These are phyloP conservation scores for Stemphylium vesicarium DNA, from an alignment of 2,329 filamentous ascomycete genomes.

Conservation along the genomic window DNA sequence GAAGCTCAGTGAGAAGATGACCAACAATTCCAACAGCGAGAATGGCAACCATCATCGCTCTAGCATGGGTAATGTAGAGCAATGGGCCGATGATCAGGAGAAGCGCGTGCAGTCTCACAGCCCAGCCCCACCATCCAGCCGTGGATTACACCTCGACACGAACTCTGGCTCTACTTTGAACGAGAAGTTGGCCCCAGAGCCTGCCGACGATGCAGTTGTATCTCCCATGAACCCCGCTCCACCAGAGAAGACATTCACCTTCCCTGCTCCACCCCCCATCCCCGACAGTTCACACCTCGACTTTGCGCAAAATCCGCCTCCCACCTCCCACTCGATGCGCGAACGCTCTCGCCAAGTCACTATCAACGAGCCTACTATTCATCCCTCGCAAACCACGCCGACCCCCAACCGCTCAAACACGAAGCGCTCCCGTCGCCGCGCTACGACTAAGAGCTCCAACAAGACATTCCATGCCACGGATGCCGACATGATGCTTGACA, in stretches of 20 bases:
- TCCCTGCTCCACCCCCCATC: constrained; percentile 44
- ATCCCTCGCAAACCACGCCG: constrained; percentile 5
- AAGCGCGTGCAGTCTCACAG: constrained; percentile 28
- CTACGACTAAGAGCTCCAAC: constrained; percentile 72
- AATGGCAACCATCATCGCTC: constrained; percentile 16
- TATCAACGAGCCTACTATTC: constrained; percentile 39
- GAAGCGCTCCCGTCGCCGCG: constrained; percentile 64
- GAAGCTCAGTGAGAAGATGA: constrained; percentile 40
- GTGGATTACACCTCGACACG: constrained; percentile 28
- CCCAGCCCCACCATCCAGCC: constrained; percentile 3
- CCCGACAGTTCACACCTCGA: constrained; percentile 23
- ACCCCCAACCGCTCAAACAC: constrained; percentile 19
- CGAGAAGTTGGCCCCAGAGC: constrained; percentile 41
- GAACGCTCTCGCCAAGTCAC: constrained; percentile 42
- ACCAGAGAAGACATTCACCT: constrained; percentile 35
- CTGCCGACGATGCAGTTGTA: constrained; percentile 39
- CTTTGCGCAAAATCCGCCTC: constrained; percentile 15
- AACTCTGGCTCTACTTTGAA: constrained; percentile 28
- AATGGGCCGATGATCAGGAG: constrained; percentile 50
- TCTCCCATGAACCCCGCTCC: constrained; percentile 34
- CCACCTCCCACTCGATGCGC: constrained; percentile 23
- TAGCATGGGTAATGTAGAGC: constrained; percentile 42
- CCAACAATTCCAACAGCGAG: constrained; percentile 19
- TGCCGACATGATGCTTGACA: constrained; percentile 69
- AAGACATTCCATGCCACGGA: constrained; percentile 70